Conservation (phyloP, 345 rosid species). For the Arabidopsis suecica region DNA sequence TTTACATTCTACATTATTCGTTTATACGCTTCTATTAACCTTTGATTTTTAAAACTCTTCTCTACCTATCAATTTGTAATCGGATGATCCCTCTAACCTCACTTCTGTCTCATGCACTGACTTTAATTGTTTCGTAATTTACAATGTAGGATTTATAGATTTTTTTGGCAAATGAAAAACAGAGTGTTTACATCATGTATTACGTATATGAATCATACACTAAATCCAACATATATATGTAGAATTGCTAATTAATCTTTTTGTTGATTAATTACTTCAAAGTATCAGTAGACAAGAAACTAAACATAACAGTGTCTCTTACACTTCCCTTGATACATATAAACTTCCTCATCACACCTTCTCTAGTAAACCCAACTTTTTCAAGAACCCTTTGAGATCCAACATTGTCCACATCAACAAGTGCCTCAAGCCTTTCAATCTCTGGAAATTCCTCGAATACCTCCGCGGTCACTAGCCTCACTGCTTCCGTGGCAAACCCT, state of each 20-base stretch:
- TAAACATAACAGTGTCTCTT: conserved; percentile 61
- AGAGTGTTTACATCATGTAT: conserved; percentile 11
- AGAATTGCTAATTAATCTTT: not conserved
- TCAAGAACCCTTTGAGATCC: conserved; percentile 66
- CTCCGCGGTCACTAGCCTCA: conserved; percentile 51
- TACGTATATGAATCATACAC: not conserved
- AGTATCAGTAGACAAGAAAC: conserved; percentile 62
- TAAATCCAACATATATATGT: not conserved
- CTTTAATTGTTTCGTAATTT: too few species aligned
- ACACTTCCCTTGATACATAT: conserved; percentile 51
- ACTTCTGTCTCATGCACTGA: too few species aligned
- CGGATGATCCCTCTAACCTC: too few species aligned
- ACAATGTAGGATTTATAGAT: too few species aligned
- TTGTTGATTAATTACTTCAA: conserved; percentile 17
- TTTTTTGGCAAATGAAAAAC: not conserved
- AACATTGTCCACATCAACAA: conserved; percentile 58
- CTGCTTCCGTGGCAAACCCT: conserved; percentile 59
- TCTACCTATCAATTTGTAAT: too few species aligned
- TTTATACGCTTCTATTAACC: not conserved
- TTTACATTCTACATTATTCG: not conserved
- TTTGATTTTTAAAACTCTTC: too few species aligned
- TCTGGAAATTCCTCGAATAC: conserved; percentile 54
- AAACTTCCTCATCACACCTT: conserved; percentile 67
- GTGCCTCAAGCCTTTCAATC: conserved; percentile 66
- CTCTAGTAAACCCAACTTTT: conserved; percentile 67